Base-by-base conservation (phyloP, 352 stramenopile species). In the Phytophthora pseudosyringae region DNA sequence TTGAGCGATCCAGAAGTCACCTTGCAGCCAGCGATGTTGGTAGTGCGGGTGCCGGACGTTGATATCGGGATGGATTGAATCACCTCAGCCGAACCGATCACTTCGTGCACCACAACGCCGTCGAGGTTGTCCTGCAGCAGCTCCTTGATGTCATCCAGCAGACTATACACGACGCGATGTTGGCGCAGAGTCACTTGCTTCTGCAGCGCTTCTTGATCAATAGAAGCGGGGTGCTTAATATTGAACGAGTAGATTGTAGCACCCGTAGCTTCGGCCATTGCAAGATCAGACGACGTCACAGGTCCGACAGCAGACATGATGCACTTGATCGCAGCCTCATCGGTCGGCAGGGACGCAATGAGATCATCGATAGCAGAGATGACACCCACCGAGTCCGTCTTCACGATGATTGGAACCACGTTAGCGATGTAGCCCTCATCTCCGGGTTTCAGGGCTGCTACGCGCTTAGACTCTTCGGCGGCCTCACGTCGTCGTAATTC, bases 331-430 rank as follows among this genome's bases (percentile, higher is more conserved):
- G 81, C 70, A 13, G 78, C 84, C 51, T 89, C 86, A 32, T 93
- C 78, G 38, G 52, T 78, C 29, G 78, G 80, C 53, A 98, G 65
- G 16, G 85, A 81, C 43, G 84, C 73, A 51, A 95, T 86, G 26
- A 96, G 74, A n/a, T 93, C 80, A 55, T 91, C 81, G 40, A 93
- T 94, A 52, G 98, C 97, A 55, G 99, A 88, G 21, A 99, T 96
- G 38, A 97, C 96, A 47, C 97, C 98, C 51, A 98, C 94, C n/a
- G 97, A 95, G 72, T 99, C 98, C 12, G 97, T 98, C 81, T 99
- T 99, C 28, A 99, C 82, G 29, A 99, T 89, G 45, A 99, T 97
- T 29, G 94, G 97, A 60, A 99, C 93, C 64, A 98, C 84, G 59
- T 97, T 96, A 13, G 86, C 73, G 58, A 98, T 84, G 66, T 98